A percentile compares a stretch with the other conserved stretches of the same genome.
Evolutionary conservation across 2,329 filamentous ascomycete species (phyloP).

Genomic region (Colletotrichum tropicale): DNA sequence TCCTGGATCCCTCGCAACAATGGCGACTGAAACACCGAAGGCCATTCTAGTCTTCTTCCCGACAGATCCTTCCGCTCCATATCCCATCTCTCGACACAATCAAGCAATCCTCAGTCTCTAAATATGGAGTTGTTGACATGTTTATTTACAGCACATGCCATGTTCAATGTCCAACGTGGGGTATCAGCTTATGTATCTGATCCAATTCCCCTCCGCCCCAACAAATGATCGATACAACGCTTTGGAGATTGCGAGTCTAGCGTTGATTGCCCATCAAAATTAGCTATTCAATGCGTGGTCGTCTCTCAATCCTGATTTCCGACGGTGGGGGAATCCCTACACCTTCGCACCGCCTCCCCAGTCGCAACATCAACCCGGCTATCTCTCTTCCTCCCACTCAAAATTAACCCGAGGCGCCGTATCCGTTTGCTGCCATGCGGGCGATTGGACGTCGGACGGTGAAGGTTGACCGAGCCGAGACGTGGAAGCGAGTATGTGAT

Average conservation of each 20-base stretch:
- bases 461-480: background rate
- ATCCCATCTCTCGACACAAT: background rate
- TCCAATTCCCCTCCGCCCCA: background rate
- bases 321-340: constrained; percentile 1
- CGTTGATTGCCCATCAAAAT: constrained; percentile 17
- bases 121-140: background rate
- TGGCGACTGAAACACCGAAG: background rate
- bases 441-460: background rate
- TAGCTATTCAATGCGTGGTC: constrained; percentile 7
- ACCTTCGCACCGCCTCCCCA: background rate
- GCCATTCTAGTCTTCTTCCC: background rate
- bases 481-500: background rate
- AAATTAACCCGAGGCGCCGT: background rate
- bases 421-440: background rate
- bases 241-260: constrained; percentile 10
- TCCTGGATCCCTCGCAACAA: background rate
- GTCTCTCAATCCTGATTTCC: background rate
- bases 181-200: background rate
- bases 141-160: background rate
- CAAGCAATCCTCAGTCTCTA: background rate
- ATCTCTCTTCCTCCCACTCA: background rate
- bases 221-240: background rate
- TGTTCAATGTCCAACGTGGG: background rate
- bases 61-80: background rate
- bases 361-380: background rate